These are phyloP conservation scores for Microthlaspi erraticum DNA, from an alignment of 345 rosid species.

Conservation along the genomic window DNA sequence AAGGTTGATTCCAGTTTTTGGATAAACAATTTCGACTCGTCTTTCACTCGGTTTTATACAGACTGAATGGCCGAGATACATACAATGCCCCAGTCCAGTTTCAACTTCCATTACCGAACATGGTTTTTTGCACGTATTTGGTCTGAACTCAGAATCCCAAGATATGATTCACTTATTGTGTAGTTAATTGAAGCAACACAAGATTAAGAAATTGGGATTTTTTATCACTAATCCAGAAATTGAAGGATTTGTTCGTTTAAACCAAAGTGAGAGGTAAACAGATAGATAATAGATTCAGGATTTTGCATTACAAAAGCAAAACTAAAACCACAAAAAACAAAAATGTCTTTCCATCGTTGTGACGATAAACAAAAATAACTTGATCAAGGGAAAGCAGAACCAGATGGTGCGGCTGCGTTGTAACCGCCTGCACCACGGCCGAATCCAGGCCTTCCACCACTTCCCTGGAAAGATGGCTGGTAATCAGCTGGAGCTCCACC, in stretches of 20 bases:
- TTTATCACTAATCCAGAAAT: neutral
- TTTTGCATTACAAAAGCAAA: constrained; percentile 34
- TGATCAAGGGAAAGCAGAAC: constrained; percentile 57
- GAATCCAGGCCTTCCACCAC: constrained; percentile 75
- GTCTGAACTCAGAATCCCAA: too few species aligned
- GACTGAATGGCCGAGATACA: too few species aligned
- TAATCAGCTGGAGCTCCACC: constrained; percentile 95
- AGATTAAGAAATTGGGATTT: neutral
- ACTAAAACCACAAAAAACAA: constrained; percentile 21
- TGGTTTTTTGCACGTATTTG: too few species aligned
- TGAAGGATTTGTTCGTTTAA: neutral
- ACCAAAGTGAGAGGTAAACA: constrained; percentile 2
- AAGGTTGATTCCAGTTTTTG: too few species aligned
- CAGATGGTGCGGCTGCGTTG: constrained; percentile 54
- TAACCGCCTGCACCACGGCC: constrained; percentile 82
- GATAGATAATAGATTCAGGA: neutral
- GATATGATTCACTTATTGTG: too few species aligned
- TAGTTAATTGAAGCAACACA: too few species aligned
- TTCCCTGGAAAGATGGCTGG: constrained; percentile 74
- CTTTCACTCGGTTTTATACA: too few species aligned
- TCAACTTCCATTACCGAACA: too few species aligned
- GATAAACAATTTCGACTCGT: too few species aligned
- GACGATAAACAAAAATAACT: neutral
- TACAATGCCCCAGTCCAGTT: too few species aligned
- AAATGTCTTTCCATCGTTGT: constrained; percentile 19